Evolutionary conservation across 1,139 yeast species (phyloP).

Genomic region (Geotrichum macrosporum): DNA sequence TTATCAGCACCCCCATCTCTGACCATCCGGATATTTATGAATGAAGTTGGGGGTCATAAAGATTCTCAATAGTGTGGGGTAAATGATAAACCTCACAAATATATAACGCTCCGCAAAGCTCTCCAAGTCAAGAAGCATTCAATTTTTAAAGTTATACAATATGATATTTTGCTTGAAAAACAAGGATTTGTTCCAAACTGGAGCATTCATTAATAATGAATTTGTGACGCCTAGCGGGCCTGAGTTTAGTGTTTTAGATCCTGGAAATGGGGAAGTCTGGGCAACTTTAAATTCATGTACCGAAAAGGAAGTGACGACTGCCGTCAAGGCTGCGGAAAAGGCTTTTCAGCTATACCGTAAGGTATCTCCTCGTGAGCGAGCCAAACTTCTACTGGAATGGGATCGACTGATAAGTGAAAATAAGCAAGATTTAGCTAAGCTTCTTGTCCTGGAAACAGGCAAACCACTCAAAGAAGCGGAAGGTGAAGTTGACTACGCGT

Average conservation of each 20-base stretch:
- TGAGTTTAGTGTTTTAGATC: constrained; percentile 37
- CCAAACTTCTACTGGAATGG: constrained; percentile 48
- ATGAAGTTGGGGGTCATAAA: constrained; percentile 4
- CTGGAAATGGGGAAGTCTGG: constrained; percentile 42
- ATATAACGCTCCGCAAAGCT: no score
- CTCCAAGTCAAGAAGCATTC: no score
- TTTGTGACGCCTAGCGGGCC: constrained; percentile 43
- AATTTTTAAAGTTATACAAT: no score
- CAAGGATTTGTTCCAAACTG: constrained; percentile 49
- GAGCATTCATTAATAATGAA: constrained; percentile 74
- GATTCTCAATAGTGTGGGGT: constrained; percentile 2
- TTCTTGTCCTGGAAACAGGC: constrained; percentile 65
- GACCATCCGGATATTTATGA: no score
- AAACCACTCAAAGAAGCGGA: constrained; percentile 48
- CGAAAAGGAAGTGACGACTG: constrained; percentile 39
- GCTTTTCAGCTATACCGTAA: constrained; percentile 43
- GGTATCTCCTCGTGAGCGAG: constrained; percentile 47
- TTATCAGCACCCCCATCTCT: no score
- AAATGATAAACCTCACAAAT: no score
- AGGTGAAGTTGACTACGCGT: constrained; percentile 40
- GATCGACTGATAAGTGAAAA: constrained; percentile 51
- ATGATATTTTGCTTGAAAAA: constrained; percentile 5
- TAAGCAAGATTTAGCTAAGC: constrained; percentile 47
- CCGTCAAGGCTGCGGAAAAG: constrained; percentile 42
- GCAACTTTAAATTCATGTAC: constrained; percentile 43